Conservation (phyloP, 148 eudicot species). For the Gaultheria prostrata region DNA sequence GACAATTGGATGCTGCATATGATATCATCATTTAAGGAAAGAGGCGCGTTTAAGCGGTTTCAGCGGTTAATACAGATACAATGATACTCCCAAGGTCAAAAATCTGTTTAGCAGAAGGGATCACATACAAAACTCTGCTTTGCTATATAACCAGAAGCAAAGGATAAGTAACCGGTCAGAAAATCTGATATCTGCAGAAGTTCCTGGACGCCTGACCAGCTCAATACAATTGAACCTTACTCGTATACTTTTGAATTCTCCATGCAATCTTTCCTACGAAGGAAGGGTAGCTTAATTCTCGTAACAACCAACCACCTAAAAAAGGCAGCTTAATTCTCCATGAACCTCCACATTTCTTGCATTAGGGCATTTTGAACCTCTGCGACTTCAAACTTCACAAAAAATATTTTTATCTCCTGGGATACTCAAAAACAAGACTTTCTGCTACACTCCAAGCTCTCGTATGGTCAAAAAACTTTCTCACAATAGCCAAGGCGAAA, state of each 20-base stretch:
- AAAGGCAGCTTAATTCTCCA: background rate
- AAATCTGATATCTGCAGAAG: background rate
- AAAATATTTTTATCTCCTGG: constrained; percentile 29
- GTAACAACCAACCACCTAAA: background rate
- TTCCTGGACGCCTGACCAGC: background rate
- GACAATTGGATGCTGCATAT: background rate
- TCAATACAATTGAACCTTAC: background rate
- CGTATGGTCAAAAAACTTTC: constrained; percentile 74
- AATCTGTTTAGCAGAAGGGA: background rate
- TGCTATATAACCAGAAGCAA: background rate
- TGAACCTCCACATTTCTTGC: background rate
- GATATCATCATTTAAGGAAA: background rate
- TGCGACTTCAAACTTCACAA: background rate
- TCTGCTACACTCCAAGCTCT: constrained; percentile 96
- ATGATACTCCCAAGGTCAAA: background rate
- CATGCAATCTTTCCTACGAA: background rate
- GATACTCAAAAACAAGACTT: constrained; percentile 83
- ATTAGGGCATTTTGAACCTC: background rate
- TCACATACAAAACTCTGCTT: background rate
- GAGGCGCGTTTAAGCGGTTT: background rate
- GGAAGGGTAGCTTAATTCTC: background rate
- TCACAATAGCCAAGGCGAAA: constrained; percentile 77
- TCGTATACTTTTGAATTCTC: background rate
- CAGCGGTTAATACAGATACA: background rate
- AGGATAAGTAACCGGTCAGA: background rate